A percentile compares a stretch with the other conserved stretches of the same genome.
phyloP scores from a whole-genome alignment of 768 basidiomycete species.

The Rubroboletus satanas region DNA sequence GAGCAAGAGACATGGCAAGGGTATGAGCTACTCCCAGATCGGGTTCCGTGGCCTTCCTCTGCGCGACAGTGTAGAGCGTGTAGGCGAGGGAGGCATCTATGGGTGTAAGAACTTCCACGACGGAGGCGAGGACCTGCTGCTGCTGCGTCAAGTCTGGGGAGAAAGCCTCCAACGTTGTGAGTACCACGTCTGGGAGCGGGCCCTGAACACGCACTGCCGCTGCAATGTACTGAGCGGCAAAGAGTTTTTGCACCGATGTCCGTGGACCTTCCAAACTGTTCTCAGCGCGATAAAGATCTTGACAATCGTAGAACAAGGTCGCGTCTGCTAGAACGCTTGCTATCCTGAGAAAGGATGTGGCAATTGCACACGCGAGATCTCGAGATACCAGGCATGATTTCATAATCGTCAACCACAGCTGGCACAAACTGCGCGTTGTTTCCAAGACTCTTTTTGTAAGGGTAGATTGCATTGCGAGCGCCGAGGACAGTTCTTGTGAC shows the following conservation, averaged over 20 bases:
- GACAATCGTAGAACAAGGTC: constrained; percentile 36
- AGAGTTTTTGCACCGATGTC: not conserved
- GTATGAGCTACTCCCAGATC: constrained; percentile 22
- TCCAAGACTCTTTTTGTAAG: constrained; percentile 17
- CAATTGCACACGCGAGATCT: constrained; percentile 27
- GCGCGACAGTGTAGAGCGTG: constrained; percentile 34
- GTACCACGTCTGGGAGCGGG: constrained; percentile 28
- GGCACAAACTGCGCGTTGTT: constrained; percentile 38
- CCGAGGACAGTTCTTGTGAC: constrained; percentile 3
- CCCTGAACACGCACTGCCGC: constrained; percentile 29
- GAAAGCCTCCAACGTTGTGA: constrained; percentile 26
- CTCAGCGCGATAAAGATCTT: constrained; percentile 28
- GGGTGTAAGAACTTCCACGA: constrained; percentile 18
- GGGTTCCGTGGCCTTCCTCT: constrained; percentile 19
- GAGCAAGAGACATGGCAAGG: constrained; percentile 32
- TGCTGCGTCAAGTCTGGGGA: constrained; percentile 26
- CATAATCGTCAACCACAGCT: constrained; percentile 34
- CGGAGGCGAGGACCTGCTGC: constrained; percentile 24
- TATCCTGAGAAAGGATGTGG: constrained; percentile 44
- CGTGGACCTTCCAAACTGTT: constrained; percentile 16
- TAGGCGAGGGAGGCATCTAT: constrained; percentile 32
- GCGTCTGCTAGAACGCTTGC: constrained; percentile 38
- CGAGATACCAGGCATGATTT: constrained; percentile 32
- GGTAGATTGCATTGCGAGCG: not conserved
- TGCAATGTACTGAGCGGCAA: constrained; percentile 25